Evolutionary conservation across 345 rosid genomes (phyloP).

Genomic region (Citrus sp.): DNA sequence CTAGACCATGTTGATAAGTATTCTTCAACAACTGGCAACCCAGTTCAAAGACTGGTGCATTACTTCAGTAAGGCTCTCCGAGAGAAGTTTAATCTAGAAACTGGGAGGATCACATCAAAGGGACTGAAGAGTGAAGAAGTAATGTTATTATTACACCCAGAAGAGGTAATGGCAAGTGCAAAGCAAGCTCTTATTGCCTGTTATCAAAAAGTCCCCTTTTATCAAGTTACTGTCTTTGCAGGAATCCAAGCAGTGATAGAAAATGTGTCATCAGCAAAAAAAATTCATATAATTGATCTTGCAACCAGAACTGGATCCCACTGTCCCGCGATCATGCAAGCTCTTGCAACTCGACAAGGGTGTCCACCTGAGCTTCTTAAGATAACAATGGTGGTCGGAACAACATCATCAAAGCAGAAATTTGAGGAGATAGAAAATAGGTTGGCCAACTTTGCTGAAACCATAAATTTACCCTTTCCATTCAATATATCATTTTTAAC

Average conservation of each 20-base stretch:
- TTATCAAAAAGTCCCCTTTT: slow-evolving; percentile 23
- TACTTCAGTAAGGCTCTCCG: background rate
- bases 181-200: background rate
- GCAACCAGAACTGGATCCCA: slow-evolving; percentile 10
- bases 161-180: background rate
- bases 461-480: slow-evolving; percentile 12
- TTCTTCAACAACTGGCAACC: background rate
- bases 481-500: background rate
- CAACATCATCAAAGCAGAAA: background rate
- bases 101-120: slow-evolving; percentile 9
- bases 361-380: slow-evolving; percentile 8
- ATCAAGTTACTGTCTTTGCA: slow-evolving; percentile 27
- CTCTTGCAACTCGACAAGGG: slow-evolving; percentile 4
- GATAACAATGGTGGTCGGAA: background rate
- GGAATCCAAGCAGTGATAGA: slow-evolving; percentile 36
- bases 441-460: slow-evolving; percentile 5
- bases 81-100: slow-evolving; percentile 21
- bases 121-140: slow-evolving; percentile 1
- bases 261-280: slow-evolving; percentile 21
- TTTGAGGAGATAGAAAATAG: slow-evolving; percentile 6
- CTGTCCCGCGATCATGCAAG: background rate
- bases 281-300: slow-evolving; percentile 38
- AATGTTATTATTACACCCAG: background rate
- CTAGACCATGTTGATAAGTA: background rate
- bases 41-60: background rate